Evolutionary conservation across 805 yeast species (phyloP).

Genomic region (Saccharomycopsis javanensis): DNA sequence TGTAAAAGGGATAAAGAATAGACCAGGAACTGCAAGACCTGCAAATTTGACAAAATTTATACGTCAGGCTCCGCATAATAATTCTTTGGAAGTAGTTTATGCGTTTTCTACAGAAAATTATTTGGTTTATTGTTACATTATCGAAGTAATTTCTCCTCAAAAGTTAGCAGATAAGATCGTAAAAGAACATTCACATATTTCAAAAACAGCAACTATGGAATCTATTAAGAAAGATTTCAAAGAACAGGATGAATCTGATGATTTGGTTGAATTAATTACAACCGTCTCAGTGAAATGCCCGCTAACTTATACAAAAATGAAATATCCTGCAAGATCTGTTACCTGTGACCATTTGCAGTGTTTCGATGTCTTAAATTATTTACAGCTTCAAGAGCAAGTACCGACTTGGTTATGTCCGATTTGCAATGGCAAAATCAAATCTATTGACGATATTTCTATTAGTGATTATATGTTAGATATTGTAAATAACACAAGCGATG

Average conservation of each 20-base stretch:
- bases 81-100: conserved; percentile 44
- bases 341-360: conserved; percentile 78
- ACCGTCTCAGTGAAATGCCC: conserved; percentile 71
- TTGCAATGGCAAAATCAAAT: conserved; percentile 43
- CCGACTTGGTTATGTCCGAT: conserved; percentile 88
- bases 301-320: conserved; percentile 59
- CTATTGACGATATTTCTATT: conserved; percentile 50
- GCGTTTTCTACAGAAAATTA: conserved; percentile 45
- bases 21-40: conserved; percentile 72
- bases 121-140: conserved; percentile 49
- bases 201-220: conserved; percentile 38
- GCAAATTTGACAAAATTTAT: conserved; percentile 58
- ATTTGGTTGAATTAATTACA: conserved; percentile 56
- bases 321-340: conserved; percentile 59
- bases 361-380: conserved; percentile 69
- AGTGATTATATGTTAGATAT: conserved; percentile 69
- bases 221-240: conserved; percentile 29
- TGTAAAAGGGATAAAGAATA: conserved; percentile 66
- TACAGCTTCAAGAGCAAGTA: conserved; percentile 67
- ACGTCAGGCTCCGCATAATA: conserved; percentile 26
- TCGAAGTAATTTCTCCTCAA: conserved; percentile 36
- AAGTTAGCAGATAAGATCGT: conserved; percentile 33
- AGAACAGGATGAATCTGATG: conserved; percentile 55
- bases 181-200: conserved; percentile 39
- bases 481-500: conserved; percentile 40